phyloP scores from a whole-genome alignment of 2,329 filamentous ascomycete species.

The Scytalidium sp. region DNA sequence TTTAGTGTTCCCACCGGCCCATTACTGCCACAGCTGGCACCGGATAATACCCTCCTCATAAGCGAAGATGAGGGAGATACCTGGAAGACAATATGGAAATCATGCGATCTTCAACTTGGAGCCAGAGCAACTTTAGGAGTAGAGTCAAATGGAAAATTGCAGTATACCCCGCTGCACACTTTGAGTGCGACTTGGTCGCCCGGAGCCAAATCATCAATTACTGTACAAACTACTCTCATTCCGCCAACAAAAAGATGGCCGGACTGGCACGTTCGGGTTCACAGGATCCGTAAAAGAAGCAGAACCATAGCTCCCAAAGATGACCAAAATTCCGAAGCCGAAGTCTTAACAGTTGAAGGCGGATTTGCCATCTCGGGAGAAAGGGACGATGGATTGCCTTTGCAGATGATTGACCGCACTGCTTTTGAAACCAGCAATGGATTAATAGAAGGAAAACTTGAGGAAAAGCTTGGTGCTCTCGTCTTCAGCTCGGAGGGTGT shows the following conservation, averaged over 20 bases:
- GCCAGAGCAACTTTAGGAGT: not conserved
- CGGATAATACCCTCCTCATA: constrained; percentile 22
- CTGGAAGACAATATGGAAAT: constrained; percentile 22
- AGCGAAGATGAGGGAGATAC: constrained; percentile 17
- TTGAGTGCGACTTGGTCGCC: constrained; percentile 17
- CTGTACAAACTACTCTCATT: constrained; percentile 33
- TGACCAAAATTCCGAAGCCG: not conserved
- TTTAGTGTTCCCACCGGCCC: constrained; percentile 41
- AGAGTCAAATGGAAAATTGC: not conserved
- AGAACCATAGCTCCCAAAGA: not conserved
- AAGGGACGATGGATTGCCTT: constrained; percentile 2
- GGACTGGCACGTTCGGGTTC: constrained; percentile 37
- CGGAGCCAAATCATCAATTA: constrained; percentile 17
- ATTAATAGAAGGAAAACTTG: not conserved
- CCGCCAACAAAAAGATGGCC: constrained; percentile 29
- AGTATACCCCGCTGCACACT: not conserved
- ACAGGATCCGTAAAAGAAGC: constrained; percentile 23
- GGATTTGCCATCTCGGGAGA: constrained; percentile 22
- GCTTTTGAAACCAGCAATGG: not conserved
- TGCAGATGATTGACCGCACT: not conserved
- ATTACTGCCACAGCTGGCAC: constrained; percentile 27
- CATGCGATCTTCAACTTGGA: constrained; percentile 8
- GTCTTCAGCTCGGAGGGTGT: constrained; percentile 15
- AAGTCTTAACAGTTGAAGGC: constrained; percentile 16
- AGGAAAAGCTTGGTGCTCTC: constrained; percentile 1